Evolutionary conservation across 495 filamentous ascomycete species (phyloP), one percentile per base, ranked within the genome.

Genomic region (Penicillium tannophilum): DNA sequence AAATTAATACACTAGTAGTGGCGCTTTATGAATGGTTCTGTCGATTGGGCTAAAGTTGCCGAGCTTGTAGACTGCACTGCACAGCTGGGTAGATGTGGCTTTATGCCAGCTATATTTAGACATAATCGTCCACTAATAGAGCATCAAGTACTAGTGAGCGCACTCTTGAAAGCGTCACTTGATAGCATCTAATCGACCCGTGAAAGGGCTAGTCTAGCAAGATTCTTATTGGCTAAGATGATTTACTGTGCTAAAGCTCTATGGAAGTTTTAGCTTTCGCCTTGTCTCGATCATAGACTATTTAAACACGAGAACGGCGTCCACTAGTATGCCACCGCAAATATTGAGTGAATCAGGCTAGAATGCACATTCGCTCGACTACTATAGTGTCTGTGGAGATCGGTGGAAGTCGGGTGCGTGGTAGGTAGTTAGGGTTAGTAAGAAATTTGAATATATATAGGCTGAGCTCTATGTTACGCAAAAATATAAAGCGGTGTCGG

Each of bases 41-140:
- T 48, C 24, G 30, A 4, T 31, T 6, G 24, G 12, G 45, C 45
- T 11, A 48, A 24, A 48, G 11, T 48, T 48, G 24, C 45, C 24
- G 24, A 48, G 23, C 45, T 48, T n/a, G 24, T 7, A 48, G 45
- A 48, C 45, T 48, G 24, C 24, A 48, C 10, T 30, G 24, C 11
- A 48, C 30, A 11, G 45, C 45, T 48, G 5, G 20, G 0, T 24
- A 30, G 24, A 48, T 48, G 24, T 48, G 24, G 24, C 45, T n/a
- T 48, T 11, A 48, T 48, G 24, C n/a, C 45, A 48, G 2, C 45
- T 24, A 48, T 11, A 48, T 48, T 48, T 48, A 11, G 23, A 30
- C 45, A 48, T 4, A n/a, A n/a, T 30, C 10, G 24, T 48, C 45
- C 24, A 48, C 24, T 14, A 5, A 30, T 11, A 48, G 24, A 30